phyloP scores from a whole-genome alignment of 2,329 filamentous ascomycete genomes.

The Xylaria polymorpha region DNA sequence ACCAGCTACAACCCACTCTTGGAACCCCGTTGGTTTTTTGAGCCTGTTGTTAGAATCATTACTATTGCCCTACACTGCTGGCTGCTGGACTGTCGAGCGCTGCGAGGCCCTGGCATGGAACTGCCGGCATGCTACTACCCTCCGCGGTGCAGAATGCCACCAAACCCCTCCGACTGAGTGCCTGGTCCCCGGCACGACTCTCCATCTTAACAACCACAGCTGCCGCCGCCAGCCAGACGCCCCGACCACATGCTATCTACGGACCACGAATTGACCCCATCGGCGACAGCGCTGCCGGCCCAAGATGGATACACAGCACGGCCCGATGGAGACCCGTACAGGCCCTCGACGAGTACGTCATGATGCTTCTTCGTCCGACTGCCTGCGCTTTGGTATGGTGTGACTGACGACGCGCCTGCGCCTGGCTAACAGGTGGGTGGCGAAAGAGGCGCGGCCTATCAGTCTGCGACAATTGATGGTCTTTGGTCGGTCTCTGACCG shows the following conservation, averaged over 20 bases:
- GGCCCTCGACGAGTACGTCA: conserved; percentile 70
- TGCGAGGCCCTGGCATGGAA: conserved; percentile 48
- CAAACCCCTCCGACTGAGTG: conserved; percentile 49
- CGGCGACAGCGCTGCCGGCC: conserved; percentile 38
- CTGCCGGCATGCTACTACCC: conserved; percentile 58
- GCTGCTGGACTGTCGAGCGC: neutral
- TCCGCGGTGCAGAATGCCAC: conserved; percentile 60
- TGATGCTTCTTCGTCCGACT: conserved; percentile 30
- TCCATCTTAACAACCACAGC: conserved; percentile 15
- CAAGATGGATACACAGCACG: conserved; percentile 48
- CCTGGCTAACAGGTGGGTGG: conserved; percentile 80
- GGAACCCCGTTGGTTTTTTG: neutral
- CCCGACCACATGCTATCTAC: conserved; percentile 36
- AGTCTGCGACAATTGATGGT: conserved; percentile 96
- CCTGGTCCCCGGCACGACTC: conserved; percentile 16
- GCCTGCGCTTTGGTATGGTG: neutral
- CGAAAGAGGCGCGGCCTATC: conserved; percentile 92
- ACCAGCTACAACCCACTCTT: neutral
- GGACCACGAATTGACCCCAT: neutral
- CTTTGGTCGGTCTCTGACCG: conserved; percentile 92
- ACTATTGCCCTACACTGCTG: neutral
- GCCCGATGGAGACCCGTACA: conserved; percentile 71
- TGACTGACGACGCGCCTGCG: conserved; percentile 30
- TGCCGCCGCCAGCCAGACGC: conserved; percentile 3
- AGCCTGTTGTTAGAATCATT: neutral